These are phyloP conservation scores for Aspergillus leporis DNA, from an alignment of 495 filamentous ascomycete species.

Conservation along the genomic window DNA sequence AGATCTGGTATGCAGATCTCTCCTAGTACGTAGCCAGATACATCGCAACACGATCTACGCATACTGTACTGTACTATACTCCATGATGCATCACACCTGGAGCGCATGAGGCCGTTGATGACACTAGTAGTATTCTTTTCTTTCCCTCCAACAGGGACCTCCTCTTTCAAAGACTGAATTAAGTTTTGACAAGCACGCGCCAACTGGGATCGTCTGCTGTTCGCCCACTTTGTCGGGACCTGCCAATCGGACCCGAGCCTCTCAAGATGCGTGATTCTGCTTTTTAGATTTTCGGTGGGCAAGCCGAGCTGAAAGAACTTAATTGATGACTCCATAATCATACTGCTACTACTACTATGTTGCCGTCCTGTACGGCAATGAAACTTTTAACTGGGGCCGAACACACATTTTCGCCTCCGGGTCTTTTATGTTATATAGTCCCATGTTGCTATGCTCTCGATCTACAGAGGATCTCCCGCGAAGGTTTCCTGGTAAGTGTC, in stretches of 20 bases:
- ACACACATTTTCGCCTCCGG: background rate
- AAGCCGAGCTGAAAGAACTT: constrained; percentile 1
- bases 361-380: background rate
- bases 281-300: background rate
- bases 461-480: constrained; percentile 49
- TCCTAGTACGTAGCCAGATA: background rate
- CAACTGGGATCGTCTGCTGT: constrained; percentile 36
- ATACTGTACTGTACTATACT: background rate
- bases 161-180: constrained; percentile 28
- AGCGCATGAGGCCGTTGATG: background rate
- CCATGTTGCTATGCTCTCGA: constrained; percentile 22
- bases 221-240: constrained; percentile 37
- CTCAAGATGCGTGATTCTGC: constrained; percentile 5
- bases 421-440: background rate
- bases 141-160: constrained; percentile 3
- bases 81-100: background rate
- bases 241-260: constrained; percentile 15
- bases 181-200: constrained; percentile 45
- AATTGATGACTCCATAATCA: constrained; percentile 7
- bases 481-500: constrained; percentile 31
- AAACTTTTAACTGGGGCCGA: background rate
- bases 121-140: background rate
- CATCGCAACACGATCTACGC: background rate
- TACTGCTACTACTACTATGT: background rate
- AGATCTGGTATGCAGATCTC: background rate